phyloP scores from a whole-genome alignment of 192 early-diverging fungal genomes.

The Phycomyces nitens region DNA sequence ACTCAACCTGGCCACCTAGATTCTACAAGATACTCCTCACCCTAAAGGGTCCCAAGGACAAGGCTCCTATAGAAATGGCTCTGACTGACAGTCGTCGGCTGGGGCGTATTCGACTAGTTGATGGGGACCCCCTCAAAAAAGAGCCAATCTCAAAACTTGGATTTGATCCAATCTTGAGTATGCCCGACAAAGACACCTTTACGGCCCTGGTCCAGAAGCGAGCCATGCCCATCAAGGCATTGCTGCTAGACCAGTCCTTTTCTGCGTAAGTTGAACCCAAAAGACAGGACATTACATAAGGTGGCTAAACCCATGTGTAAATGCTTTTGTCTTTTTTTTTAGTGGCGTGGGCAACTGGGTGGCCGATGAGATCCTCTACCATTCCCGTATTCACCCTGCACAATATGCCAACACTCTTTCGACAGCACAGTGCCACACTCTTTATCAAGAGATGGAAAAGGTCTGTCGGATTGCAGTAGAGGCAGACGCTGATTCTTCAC shows the following conservation, averaged over 20 bases:
- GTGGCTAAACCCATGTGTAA: too few relatives aligned
- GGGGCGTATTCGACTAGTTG: conserved; percentile 58
- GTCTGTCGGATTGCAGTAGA: conserved; percentile 55
- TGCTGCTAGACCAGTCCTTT: conserved; percentile 75
- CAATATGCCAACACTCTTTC: conserved; percentile 48
- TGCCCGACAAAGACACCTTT: conserved; percentile 55
- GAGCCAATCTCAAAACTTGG: conserved; percentile 63
- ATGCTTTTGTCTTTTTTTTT: too few relatives aligned
- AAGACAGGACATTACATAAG: too few relatives aligned
- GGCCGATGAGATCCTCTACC: conserved; percentile 80
- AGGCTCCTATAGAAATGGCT: conserved; percentile 7
- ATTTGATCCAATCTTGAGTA: conserved; percentile 66
- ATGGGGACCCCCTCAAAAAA: conserved; percentile 42
- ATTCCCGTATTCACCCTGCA: conserved; percentile 66
- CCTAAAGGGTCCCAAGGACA: conserved; percentile 27
- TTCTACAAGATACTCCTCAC: conserved; percentile 62
- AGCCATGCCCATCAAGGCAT: conserved; percentile 61
- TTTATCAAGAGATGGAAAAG: conserved; percentile 45
- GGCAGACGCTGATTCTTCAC: conserved; percentile 62
- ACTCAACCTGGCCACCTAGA: conserved; percentile 56
- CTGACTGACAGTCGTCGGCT: conserved; percentile 72
- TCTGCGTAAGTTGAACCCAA: conserved; percentile 37
- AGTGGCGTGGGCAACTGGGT: conserved; percentile 84
- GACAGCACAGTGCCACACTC: conserved; percentile 37
- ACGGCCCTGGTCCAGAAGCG: conserved; percentile 32